Conservation (phyloP, 768 basidiomycete genomes). For the Trametes cubensis region DNA sequence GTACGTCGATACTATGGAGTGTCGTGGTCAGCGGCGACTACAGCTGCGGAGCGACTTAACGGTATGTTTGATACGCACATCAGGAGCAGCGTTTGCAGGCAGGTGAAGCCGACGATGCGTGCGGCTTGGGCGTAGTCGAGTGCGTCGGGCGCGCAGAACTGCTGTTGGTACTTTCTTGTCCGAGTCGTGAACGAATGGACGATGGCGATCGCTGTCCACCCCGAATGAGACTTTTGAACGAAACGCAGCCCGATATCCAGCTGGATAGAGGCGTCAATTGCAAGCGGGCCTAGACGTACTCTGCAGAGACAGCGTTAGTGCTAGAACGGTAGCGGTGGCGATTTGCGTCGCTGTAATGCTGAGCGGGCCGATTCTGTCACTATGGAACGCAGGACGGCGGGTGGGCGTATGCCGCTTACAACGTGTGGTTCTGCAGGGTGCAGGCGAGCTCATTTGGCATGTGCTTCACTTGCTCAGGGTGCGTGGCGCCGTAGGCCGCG, state of each 20-base stretch:
- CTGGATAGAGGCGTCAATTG: not conserved
- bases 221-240: not conserved
- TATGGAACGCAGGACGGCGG: conserved; percentile 8
- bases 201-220: conserved; percentile 12
- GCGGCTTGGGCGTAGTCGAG: conserved; percentile 5
- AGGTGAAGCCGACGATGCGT: conserved; percentile 14
- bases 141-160: not conserved
- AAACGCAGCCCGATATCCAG: not conserved
- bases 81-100: conserved; percentile 14
- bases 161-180: not conserved
- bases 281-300: conserved; percentile 5
- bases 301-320: not conserved
- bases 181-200: not conserved
- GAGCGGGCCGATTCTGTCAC: not conserved
- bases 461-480: conserved; percentile 21
- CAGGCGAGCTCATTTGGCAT: conserved; percentile 24
- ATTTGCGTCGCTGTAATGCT: conserved; percentile 13
- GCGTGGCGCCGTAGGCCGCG: conserved; percentile 12
- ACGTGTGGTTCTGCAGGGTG: conserved; percentile 16
- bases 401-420: conserved; percentile 15
- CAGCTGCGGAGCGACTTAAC: not conserved
- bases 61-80: conserved; percentile 5
- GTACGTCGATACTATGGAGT: not conserved
- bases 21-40: not conserved
- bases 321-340: not conserved